A percentile compares a stretch with the other conserved stretches of the same genome.
phyloP scores from a whole-genome alignment of 305 asterid species.

The Solanum hybrid region DNA sequence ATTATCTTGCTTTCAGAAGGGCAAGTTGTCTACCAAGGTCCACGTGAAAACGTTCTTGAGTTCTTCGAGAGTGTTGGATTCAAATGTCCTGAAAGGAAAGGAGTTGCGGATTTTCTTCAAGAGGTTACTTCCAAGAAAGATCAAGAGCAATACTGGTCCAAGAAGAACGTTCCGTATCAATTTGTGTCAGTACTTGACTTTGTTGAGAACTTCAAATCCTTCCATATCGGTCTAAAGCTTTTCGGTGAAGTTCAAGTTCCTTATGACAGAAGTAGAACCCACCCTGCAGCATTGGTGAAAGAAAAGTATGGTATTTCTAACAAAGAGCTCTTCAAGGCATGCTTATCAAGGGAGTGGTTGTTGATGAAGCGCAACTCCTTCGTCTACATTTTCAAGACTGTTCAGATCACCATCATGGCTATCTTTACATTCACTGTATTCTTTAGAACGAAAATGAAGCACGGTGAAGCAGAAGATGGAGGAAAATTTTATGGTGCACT shows the following conservation, averaged over 20 bases:
- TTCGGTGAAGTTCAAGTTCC: slow-evolving; percentile 19
- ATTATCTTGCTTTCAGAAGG: slow-evolving; percentile 39
- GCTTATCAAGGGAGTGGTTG: slow-evolving; percentile 37
- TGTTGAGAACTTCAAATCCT: slow-evolving; percentile 21
- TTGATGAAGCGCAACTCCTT: slow-evolving; percentile 36
- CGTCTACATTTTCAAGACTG: slow-evolving; percentile 33
- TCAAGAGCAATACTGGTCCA: slow-evolving; percentile 43
- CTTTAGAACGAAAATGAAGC: slow-evolving; percentile 31
- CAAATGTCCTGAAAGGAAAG: slow-evolving; percentile 41
- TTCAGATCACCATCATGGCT: slow-evolving; percentile 36
- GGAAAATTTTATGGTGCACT: slow-evolving; percentile 35
- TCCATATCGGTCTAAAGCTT: slow-evolving; percentile 23
- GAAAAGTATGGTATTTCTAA: slow-evolving; percentile 33
- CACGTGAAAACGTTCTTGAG: slow-evolving; percentile 25
- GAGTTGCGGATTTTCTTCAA: slow-evolving; percentile 41
- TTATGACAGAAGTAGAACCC: slow-evolving; percentile 25
- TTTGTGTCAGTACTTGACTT: slow-evolving; percentile 25
- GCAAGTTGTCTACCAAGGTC: slow-evolving; percentile 38
- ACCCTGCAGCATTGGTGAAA: slow-evolving; percentile 36
- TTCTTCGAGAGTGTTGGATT: slow-evolving; percentile 34
- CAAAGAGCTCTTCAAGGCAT: slow-evolving; percentile 30
- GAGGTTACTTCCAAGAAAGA: slow-evolving; percentile 43
- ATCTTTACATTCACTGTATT: slow-evolving; percentile 32
- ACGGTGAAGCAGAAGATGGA: slow-evolving; percentile 31
- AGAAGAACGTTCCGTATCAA: slow-evolving; percentile 18